These are phyloP conservation scores for Leccinum subtestaceum DNA, from an alignment of 768 basidiomycete genomes.

Conservation along the genomic window DNA sequence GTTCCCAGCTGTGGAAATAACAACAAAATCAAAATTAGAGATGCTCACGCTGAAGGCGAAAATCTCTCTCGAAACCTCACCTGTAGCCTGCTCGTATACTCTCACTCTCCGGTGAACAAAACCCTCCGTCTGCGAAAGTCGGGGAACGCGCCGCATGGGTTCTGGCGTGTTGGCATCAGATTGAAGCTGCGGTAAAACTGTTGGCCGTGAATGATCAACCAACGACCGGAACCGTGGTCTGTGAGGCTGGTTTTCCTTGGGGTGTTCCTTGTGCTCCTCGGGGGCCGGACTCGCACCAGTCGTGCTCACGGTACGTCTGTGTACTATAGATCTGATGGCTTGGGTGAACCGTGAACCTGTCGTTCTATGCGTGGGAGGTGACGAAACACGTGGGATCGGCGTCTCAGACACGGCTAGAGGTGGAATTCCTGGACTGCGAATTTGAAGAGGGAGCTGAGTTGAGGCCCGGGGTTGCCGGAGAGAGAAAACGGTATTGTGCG, in stretches of 20 bases:
- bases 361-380: constrained; percentile 15
- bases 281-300: not conserved
- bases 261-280: constrained; percentile 11
- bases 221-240: constrained; percentile 11
- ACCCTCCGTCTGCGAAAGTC: constrained; percentile 19
- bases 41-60: not conserved
- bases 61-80: constrained; percentile 8
- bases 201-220: constrained; percentile 12
- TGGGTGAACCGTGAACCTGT: constrained; percentile 20
- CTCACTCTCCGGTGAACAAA: constrained; percentile 30
- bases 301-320: constrained; percentile 15
- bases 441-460: constrained; percentile 14
- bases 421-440: constrained; percentile 18
- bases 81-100: constrained; percentile 26
- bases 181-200: not conserved
- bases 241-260: constrained; percentile 7
- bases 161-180: constrained; percentile 6
- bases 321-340: constrained; percentile 24
- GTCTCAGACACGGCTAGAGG: constrained; percentile 19
- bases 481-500: constrained; percentile 5
- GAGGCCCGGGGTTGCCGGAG: constrained; percentile 4
- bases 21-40: not conserved
- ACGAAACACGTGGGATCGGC: constrained; percentile 14
- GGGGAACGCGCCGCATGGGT: constrained; percentile 7
- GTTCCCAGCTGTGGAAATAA: not conserved